A percentile compares a stretch with the other conserved stretches of the same genome.
phyloP scores from a whole-genome alignment of 495 filamentous ascomycete genomes.

The Melanomma pulvis-pyrius region DNA sequence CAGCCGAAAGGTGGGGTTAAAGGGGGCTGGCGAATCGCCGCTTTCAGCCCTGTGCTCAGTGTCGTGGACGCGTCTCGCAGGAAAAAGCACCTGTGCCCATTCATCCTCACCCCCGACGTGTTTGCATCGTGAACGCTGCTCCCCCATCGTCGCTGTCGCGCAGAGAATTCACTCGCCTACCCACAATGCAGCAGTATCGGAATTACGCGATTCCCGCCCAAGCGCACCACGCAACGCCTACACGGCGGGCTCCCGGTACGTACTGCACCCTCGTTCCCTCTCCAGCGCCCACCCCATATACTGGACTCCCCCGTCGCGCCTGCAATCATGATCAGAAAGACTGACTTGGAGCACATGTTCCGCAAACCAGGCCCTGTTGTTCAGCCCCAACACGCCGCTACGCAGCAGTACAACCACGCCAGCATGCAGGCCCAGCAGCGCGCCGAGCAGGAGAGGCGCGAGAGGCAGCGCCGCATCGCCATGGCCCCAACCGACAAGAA shows the following conservation, averaged over 20 bases:
- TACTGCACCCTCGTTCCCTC: constrained; percentile 16
- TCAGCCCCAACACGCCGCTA: constrained; percentile 17
- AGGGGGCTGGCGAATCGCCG: constrained; percentile 15
- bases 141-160: constrained; percentile 30
- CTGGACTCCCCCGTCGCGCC: background rate
- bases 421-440: constrained; percentile 60
- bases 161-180: constrained; percentile 7
- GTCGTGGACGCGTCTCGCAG: constrained; percentile 27
- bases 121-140: constrained; percentile 19
- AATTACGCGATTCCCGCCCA: constrained; percentile 43
- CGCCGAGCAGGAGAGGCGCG: constrained; percentile 57
- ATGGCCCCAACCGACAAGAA: constrained; percentile 92
- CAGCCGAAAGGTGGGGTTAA: constrained; percentile 29
- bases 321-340: constrained; percentile 42
- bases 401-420: constrained; percentile 19
- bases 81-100: constrained; percentile 27
- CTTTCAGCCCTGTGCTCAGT: constrained; percentile 38
- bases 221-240: constrained; percentile 36
- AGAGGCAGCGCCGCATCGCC: constrained; percentile 73
- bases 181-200: constrained; percentile 45
- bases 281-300: background rate
- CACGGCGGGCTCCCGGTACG: constrained; percentile 41
- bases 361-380: constrained; percentile 45
- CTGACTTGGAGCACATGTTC: constrained; percentile 48
- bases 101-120: constrained; percentile 14